Evolutionary conservation across 176 grass and related monocot species (phyloP), one percentile per base, ranked within the genome.

Genomic region (Carex kokanica): DNA sequence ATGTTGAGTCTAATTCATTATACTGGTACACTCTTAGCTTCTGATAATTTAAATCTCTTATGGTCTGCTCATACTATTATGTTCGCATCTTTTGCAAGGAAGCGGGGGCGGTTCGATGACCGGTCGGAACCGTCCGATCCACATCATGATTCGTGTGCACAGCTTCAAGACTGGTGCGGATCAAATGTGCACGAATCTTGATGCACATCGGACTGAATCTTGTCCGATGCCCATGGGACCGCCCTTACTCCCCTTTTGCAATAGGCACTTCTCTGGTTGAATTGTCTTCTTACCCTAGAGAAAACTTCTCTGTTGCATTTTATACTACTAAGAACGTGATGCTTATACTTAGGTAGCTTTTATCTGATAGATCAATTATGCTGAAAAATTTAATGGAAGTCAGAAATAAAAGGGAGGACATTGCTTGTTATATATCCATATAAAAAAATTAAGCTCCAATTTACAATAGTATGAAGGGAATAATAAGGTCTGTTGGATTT

Each of bases 1-100:
- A 80, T 60, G 45, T 58, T 8, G 53, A 80, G 29, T 80, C 78
- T 61, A 34, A 80, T 61, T 61, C 60, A 61, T 80, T 53, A 80
- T 80, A 41, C 54, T 80, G 57, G 53, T 80, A 60, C 21, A 29
- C 24, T 80, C 5, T 16, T 80, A n/a, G 55, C 16, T 40, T 6
- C 57, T 20, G 29, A 80, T 80, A 6, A 17, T 20, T 13, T 40
- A 41, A 20, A n/a, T 21, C 41, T 73, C 43, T 40, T 45, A 47
- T 23, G 12, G 17, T 72, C 40, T 72, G 38, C 36, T 47, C n/a
- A 12, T 72, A n/a, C 52, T 38, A 59, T 41, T 59, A 60, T 40
- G 25, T 8, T 61, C 17, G 11, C 9, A 80, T 20, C 57, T 80
- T 43, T 43, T 43, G 6, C 41, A 43, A 43, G 41, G 41, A 43